Percentiles rank a stretch among this genome's conserved stretches.
Conservation (phyloP, 192 early-diverging fungal species). For the Rhizoclosmatium sp. region DNA sequence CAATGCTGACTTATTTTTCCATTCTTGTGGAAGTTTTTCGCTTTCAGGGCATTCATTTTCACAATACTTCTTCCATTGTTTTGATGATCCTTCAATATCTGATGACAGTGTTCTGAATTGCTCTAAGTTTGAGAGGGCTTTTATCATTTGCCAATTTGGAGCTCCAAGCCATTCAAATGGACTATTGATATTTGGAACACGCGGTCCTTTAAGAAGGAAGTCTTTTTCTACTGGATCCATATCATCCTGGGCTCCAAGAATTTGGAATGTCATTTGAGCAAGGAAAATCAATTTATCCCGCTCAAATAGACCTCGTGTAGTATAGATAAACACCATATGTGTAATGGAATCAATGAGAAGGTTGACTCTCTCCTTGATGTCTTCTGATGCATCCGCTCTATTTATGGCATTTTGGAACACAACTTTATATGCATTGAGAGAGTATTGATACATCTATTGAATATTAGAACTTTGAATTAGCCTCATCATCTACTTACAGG, state of each 20-base stretch:
- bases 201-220: slow-evolving; percentile 64
- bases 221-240: slow-evolving; percentile 66
- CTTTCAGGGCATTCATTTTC: slow-evolving; percentile 70
- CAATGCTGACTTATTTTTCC: slow-evolving; percentile 72
- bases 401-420: slow-evolving; percentile 71
- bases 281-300: slow-evolving; percentile 70
- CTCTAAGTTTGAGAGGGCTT: slow-evolving; percentile 66
- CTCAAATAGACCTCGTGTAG: slow-evolving; percentile 70
- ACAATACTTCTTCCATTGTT: slow-evolving; percentile 76
- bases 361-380: slow-evolving; percentile 66
- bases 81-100: slow-evolving; percentile 71
- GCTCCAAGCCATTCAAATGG: slow-evolving; percentile 68
- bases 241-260: slow-evolving; percentile 61
- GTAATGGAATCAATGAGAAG: slow-evolving; percentile 70
- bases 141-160: slow-evolving; percentile 64
- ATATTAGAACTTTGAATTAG: background rate
- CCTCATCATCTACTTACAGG: slow-evolving; percentile 38
- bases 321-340: slow-evolving; percentile 69
- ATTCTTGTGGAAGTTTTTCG: slow-evolving; percentile 73
- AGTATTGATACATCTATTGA: slow-evolving; percentile 70
- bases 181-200: slow-evolving; percentile 54
- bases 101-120: slow-evolving; percentile 62
- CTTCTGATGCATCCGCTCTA: slow-evolving; percentile 64
- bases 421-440: slow-evolving; percentile 72
- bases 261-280: slow-evolving; percentile 74